phyloP scores from a whole-genome alignment of 2,329 filamentous ascomycete species.

The Ambrosiella cleistominuta region DNA sequence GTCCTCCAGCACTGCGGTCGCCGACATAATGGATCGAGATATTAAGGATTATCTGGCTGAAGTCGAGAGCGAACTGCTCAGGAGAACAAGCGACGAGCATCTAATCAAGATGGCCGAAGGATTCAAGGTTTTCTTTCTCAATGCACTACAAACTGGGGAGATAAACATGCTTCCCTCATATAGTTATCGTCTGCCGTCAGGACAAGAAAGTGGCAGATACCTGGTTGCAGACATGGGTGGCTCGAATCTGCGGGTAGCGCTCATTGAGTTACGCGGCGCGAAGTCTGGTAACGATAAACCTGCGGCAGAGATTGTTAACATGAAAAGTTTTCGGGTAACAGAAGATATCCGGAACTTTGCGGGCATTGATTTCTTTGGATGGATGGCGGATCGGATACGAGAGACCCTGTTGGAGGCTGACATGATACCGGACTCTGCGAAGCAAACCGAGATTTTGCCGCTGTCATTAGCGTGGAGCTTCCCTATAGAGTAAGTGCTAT shows the following conservation, averaged over 20 bases:
- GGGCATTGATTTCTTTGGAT: slow-evolving; percentile 46
- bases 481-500: slow-evolving; percentile 43
- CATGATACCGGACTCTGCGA: not conserved
- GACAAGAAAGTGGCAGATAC: slow-evolving; percentile 39
- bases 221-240: slow-evolving; percentile 52
- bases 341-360: slow-evolving; percentile 36
- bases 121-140: slow-evolving; percentile 37
- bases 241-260: slow-evolving; percentile 46
- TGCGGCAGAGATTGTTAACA: slow-evolving; percentile 19
- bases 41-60: slow-evolving; percentile 38
- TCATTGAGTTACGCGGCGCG: slow-evolving; percentile 36
- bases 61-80: slow-evolving; percentile 34
- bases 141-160: slow-evolving; percentile 32
- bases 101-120: slow-evolving; percentile 29
- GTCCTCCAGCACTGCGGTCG: slow-evolving; percentile 9
- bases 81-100: slow-evolving; percentile 26
- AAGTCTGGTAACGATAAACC: slow-evolving; percentile 30
- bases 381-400: slow-evolving; percentile 45
- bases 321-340: slow-evolving; percentile 38
- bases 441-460: slow-evolving; percentile 30
- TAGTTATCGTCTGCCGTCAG: slow-evolving; percentile 45
- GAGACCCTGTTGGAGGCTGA: slow-evolving; percentile 30
- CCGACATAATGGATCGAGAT: slow-evolving; percentile 14
- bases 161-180: slow-evolving; percentile 50
- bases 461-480: slow-evolving; percentile 54